Percentiles rank a stretch among this genome's conserved stretches.
Evolutionary conservation across 2,329 filamentous ascomycete genomes (phyloP).

Genomic region (Calonectria multiphialidica): DNA sequence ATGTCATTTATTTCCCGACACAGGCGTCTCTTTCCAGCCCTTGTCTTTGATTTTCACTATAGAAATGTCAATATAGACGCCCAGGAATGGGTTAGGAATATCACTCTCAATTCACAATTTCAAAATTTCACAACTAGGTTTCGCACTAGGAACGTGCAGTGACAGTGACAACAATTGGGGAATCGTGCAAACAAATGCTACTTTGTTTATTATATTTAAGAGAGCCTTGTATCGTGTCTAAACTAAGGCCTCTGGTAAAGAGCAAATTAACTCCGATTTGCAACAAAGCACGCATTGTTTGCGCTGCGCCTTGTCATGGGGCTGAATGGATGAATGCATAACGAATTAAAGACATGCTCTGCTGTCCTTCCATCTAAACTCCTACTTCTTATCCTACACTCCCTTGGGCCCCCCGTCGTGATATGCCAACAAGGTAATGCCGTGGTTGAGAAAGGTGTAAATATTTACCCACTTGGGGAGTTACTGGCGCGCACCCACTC

Average conservation of each 20-base stretch:
- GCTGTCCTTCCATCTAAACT: background rate
- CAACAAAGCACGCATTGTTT: background rate
- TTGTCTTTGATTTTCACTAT: constrained; percentile 15
- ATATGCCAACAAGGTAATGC: background rate
- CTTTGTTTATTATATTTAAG: background rate
- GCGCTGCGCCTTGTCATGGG: background rate
- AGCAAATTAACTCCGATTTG: background rate
- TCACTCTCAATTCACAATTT: background rate
- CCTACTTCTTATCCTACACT: background rate
- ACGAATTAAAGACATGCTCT: constrained; percentile 5
- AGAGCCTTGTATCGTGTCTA: background rate
- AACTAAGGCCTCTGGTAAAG: background rate
- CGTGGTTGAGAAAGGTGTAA: background rate
- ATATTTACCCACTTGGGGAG: background rate
- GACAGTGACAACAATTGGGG: background rate
- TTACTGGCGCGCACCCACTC: background rate
- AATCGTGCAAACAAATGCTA: background rate
- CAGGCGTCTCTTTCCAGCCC: constrained; percentile 12
- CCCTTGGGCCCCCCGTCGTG: background rate
- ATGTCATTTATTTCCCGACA: constrained; percentile 31
- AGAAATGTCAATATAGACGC: constrained; percentile 22
- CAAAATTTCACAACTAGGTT: background rate
- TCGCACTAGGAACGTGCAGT: background rate
- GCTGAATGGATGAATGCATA: constrained; percentile 1
- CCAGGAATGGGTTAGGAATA: constrained; percentile 12